Evolutionary conservation across 441 rosid genomes (phyloP).

Genomic region (Capsella rubella): DNA sequence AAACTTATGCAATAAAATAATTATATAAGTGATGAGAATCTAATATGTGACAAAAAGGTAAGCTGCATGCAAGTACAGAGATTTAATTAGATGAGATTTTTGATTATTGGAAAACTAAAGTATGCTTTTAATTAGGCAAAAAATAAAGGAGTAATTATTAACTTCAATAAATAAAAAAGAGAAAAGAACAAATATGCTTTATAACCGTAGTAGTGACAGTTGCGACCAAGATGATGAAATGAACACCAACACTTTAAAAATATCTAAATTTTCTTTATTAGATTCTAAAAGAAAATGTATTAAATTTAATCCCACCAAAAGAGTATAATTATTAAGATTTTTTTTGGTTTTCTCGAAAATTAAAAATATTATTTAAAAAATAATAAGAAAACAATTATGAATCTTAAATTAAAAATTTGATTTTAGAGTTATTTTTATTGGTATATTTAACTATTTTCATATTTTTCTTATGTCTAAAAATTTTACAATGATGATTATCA

Average conservation of each 20-base stretch:
- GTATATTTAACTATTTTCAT: too few species aligned
- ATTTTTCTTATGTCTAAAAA: too few species aligned
- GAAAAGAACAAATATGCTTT: neutral
- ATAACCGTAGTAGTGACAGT: neutral
- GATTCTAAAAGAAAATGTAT: neutral
- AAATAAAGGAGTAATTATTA: too few species aligned
- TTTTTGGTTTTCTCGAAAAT: too few species aligned
- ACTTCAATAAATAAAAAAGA: too few species aligned
- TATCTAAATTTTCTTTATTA: neutral
- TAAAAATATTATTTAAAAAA: too few species aligned
- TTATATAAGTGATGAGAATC: constrained; percentile 10
- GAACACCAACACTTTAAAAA: neutral
- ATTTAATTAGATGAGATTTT: neutral
- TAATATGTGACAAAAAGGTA: constrained; percentile 4
- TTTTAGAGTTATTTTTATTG: too few species aligned
- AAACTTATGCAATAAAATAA: constrained; percentile 4
- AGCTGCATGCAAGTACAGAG: constrained; percentile 29
- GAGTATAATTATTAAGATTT: neutral
- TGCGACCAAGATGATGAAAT: neutral
- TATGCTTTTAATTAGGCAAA: neutral
- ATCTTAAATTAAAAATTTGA: too few species aligned
- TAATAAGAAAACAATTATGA: too few species aligned
- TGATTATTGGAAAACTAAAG: too few species aligned
- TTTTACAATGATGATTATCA: too few species aligned
- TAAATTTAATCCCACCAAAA: neutral